Evolutionary conservation across 306 rosid genomes (phyloP), one percentile per base, ranked within the genome.

Genomic region (Coriaria nepalensis): DNA sequence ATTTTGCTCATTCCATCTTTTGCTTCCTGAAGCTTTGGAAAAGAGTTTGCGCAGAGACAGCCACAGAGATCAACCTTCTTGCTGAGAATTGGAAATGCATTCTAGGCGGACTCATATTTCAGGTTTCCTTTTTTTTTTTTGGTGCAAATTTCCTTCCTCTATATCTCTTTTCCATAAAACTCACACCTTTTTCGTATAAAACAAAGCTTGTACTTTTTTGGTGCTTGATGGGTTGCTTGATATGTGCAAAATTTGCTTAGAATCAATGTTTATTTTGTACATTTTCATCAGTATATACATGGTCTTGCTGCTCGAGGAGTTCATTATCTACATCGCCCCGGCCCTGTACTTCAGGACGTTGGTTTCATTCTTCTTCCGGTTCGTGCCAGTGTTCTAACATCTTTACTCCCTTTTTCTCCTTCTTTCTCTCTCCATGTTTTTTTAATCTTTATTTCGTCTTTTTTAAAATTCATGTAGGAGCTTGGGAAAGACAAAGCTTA

Each of bases 271-370:
- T 20, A 20, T 20, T 53, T 7, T 49, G 45, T 49, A 59, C 71
- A 33, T 76, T 61, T 33, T 39, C 43, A 43, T 38, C 85, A 92
- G 98, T 92, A 92, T 49, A 64, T 92, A 47, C 98, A 92, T 66
- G 98, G 96, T 69, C 65, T 92, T 65, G 94, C 96, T 73, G 98
- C 98, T 46, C 73, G 74, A 44, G 98, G 98, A 58, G 94, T 92
- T 70, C 98, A 92, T 64, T 92, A 82, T 67, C 68, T 92, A 35
- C 98, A 92, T 70, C 77, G 73, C 56, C 94, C 98, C 4, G 98
- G 96, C 49, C 93, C 96, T 47, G 61, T 73, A 3, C 87, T 92
- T 52, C 98, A 92, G 77, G 98, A 92, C 60, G 69, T 71, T 61
- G 98, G 98, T 33, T 92, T 82, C 74, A 44, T 60, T 8, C 67